Conservation (phyloP, 441 rosid species). For the Rhodomyrtus psidioides region DNA sequence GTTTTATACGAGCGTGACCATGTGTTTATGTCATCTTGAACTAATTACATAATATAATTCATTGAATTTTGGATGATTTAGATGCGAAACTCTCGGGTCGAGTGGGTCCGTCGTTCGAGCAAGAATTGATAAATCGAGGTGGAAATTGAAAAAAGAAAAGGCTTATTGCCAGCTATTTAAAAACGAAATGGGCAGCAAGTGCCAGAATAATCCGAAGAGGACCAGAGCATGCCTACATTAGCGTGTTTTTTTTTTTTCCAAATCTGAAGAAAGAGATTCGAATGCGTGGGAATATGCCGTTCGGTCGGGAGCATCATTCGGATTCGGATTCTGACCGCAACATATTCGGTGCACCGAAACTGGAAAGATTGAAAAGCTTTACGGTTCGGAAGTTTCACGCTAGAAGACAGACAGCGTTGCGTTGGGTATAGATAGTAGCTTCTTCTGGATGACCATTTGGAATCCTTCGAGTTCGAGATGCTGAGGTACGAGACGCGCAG, state of each 20-base stretch:
- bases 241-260: background rate
- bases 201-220: background rate
- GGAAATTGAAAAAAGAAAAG: background rate
- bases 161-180: too few relatives aligned
- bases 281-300: background rate
- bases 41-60: too few relatives aligned
- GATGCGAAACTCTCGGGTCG: background rate
- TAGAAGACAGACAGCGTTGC: constrained; percentile 1
- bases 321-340: background rate
- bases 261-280: background rate
- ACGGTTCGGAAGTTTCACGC: background rate
- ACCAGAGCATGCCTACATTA: background rate
- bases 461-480: constrained; percentile 54
- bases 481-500: too few relatives aligned
- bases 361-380: background rate
- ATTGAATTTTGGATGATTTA: background rate
- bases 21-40: too few relatives aligned
- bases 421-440: constrained; percentile 54
- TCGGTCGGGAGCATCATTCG: background rate
- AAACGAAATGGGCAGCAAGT: background rate
- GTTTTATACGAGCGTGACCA: background rate
- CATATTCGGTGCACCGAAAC: background rate
- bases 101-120: background rate
- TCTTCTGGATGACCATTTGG: constrained; percentile 66
- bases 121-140: background rate